phyloP scores from a whole-genome alignment of 345 rosid species.

The Boechera retrofracta region DNA sequence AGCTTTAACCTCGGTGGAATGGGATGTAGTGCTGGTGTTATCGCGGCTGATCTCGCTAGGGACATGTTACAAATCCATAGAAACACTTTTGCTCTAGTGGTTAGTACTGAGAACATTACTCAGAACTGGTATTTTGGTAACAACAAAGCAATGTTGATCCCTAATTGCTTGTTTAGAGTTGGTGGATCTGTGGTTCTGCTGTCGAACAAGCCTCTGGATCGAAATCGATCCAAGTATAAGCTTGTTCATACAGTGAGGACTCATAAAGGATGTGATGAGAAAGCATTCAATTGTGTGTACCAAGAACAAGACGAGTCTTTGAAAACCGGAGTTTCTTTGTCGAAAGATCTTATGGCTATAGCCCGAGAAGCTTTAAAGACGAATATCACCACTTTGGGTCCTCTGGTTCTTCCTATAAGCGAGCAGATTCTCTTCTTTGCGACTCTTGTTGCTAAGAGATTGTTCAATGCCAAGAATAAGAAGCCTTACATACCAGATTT shows the following conservation, averaged over 20 bases:
- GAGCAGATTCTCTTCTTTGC: slow-evolving; percentile 80
- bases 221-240: slow-evolving; percentile 70
- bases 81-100: slow-evolving; percentile 69
- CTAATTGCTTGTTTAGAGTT: slow-evolving; percentile 87
- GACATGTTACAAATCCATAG: slow-evolving; percentile 52
- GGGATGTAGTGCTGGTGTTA: slow-evolving; percentile 49
- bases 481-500: slow-evolving; percentile 85
- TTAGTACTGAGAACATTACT: slow-evolving; percentile 88
- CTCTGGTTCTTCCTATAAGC: slow-evolving; percentile 85
- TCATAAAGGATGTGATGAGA: slow-evolving; percentile 81
- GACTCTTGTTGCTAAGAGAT: slow-evolving; percentile 59
- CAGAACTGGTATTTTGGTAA: slow-evolving; percentile 96
- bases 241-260: slow-evolving; percentile 83
- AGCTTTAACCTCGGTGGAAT: slow-evolving; percentile 45
- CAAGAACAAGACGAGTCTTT: slow-evolving; percentile 86
- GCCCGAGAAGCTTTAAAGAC: slow-evolving; percentile 83
- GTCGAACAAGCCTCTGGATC: slow-evolving; percentile 63
- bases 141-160: slow-evolving; percentile 82
- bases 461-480: slow-evolving; percentile 54
- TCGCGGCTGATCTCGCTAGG: slow-evolving; percentile 43
- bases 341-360: slow-evolving; percentile 82
- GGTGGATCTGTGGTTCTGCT: slow-evolving; percentile 81
- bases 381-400: slow-evolving; percentile 87
- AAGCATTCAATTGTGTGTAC: slow-evolving; percentile 75
- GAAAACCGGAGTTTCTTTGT: slow-evolving; percentile 83